These are phyloP conservation scores for Somion occarium DNA, from an alignment of 1,284 basidiomycete genomes.

Conservation along the genomic window DNA sequence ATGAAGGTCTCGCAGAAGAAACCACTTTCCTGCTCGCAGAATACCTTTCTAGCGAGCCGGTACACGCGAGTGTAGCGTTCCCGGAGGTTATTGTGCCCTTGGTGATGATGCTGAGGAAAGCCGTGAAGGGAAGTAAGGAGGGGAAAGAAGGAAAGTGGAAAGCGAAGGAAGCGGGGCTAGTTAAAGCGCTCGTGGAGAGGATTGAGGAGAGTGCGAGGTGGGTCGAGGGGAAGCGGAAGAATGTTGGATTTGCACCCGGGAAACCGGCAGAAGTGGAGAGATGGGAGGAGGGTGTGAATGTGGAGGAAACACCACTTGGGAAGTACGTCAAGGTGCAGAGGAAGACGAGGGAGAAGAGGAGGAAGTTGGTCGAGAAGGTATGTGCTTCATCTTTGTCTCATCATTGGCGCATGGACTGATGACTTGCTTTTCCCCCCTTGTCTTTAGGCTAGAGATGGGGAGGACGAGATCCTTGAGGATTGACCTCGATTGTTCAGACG, in stretches of 20 bases:
- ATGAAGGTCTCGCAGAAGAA: conserved; percentile 84
- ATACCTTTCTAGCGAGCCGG: conserved; percentile 60
- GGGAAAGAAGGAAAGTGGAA: conserved; percentile 31
- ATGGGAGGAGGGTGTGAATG: conserved; percentile 64
- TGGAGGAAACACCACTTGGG: conserved; percentile 73
- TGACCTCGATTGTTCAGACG: not conserved
- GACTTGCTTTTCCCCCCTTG: conserved; percentile 9
- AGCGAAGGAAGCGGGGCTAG: conserved; percentile 51
- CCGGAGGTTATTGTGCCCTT: conserved; percentile 92
- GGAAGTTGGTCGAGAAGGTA: conserved; percentile 75
- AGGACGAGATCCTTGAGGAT: conserved; percentile 59
- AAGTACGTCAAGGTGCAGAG: conserved; percentile 78
- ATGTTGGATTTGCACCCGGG: conserved; percentile 71
- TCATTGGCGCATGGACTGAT: conserved; percentile 4
- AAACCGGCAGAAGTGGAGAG: conserved; percentile 62
- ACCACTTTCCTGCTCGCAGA: conserved; percentile 75
- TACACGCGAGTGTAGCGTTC: conserved; percentile 84
- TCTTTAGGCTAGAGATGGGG: conserved; percentile 58
- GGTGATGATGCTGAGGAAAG: conserved; percentile 63
- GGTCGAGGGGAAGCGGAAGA: conserved; percentile 67
- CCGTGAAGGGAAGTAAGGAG: conserved; percentile 49
- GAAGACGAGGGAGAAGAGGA: conserved; percentile 77
- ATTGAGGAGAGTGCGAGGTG: conserved; percentile 80
- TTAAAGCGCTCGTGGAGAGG: conserved; percentile 80
- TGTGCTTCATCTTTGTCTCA: conserved; percentile 15